A percentile compares a stretch with the other conserved stretches of the same genome.
These are phyloP conservation scores for Xenoacremonium recifei DNA, from an alignment of 2,329 filamentous ascomycete species.

Conservation along the genomic window DNA sequence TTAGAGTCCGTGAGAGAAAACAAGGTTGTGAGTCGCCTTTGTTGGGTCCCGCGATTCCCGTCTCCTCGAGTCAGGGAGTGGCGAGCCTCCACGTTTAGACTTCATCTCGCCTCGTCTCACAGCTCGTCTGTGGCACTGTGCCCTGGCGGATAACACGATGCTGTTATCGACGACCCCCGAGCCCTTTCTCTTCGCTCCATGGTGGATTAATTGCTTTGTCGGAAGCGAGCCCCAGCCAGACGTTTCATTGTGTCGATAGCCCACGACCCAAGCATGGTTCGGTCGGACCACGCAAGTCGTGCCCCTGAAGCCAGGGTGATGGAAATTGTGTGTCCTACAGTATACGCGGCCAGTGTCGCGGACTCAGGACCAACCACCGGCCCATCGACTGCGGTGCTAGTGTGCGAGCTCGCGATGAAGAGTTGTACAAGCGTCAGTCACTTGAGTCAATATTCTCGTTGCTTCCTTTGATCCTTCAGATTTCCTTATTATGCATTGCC, in stretches of 20 bases:
- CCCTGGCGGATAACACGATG: background rate
- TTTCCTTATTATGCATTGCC: background rate
- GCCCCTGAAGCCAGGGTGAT: constrained; percentile 10
- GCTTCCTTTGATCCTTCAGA: background rate
- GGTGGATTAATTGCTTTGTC: constrained; percentile 13
- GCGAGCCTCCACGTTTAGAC: too few species aligned
- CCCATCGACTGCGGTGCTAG: too few species aligned
- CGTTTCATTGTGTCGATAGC: constrained; percentile 28
- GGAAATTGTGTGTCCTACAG: constrained; percentile 21
- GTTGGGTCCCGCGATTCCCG: too few species aligned
- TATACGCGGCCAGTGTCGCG: background rate
- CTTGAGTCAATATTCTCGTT: too few species aligned
- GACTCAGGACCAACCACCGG: background rate
- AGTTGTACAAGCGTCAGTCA: too few species aligned
- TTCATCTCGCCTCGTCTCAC: background rate
- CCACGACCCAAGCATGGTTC: constrained; percentile 13
- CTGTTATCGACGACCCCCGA: background rate
- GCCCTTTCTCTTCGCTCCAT: constrained; percentile 5
- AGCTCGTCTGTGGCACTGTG: background rate
- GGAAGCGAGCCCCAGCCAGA: constrained; percentile 11
- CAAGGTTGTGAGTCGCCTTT: too few species aligned
- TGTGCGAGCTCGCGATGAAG: too few species aligned
- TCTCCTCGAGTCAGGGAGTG: too few species aligned
- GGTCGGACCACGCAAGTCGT: constrained; percentile 15
- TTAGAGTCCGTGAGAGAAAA: too few species aligned